Percentiles rank a stretch among this genome's conserved stretches.
Conservation (phyloP, 768 basidiomycete genomes). For the Amanita brunnescens region DNA sequence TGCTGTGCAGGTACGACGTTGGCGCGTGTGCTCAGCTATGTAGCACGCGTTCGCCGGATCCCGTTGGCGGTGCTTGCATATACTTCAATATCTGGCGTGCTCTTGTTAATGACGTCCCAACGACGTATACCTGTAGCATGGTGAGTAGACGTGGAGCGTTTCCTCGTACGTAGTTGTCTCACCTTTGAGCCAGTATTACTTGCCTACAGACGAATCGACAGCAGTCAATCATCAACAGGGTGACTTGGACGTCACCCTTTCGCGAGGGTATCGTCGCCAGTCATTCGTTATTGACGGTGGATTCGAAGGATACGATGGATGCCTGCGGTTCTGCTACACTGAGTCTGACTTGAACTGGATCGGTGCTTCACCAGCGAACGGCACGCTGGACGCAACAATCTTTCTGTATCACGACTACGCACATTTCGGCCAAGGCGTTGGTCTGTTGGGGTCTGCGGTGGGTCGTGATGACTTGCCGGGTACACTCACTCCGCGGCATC, state of each 20-base stretch:
- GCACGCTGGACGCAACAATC: conserved; percentile 33
- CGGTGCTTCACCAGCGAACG: conserved; percentile 27
- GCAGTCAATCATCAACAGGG: conserved; percentile 40
- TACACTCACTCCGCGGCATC: conserved; percentile 24
- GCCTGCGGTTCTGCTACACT: conserved; percentile 33
- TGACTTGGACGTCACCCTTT: conserved; percentile 34
- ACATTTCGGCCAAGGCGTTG: conserved; percentile 30
- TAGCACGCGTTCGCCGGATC: conserved; percentile 33
- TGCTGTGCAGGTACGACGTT: conserved; percentile 42
- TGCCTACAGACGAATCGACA: conserved; percentile 32
- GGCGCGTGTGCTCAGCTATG: conserved; percentile 36
- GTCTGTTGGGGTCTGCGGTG: conserved; percentile 34
- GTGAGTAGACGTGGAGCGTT: conserved; percentile 18
- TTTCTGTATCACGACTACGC: conserved; percentile 34
- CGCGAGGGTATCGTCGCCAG: conserved; percentile 37
- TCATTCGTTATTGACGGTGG: conserved; percentile 31
- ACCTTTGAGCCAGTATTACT: conserved; percentile 29
- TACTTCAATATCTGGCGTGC: conserved; percentile 51
- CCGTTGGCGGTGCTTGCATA: conserved; percentile 35
- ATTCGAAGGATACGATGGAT: conserved; percentile 33
- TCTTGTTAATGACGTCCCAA: conserved; percentile 33
- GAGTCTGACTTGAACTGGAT: conserved; percentile 29
- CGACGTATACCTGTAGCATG: conserved; percentile 43
- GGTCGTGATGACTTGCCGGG: conserved; percentile 29
- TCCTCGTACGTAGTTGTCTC: not conserved